Conservation (phyloP, 345 rosid species). For the Heritiera littoralis region DNA sequence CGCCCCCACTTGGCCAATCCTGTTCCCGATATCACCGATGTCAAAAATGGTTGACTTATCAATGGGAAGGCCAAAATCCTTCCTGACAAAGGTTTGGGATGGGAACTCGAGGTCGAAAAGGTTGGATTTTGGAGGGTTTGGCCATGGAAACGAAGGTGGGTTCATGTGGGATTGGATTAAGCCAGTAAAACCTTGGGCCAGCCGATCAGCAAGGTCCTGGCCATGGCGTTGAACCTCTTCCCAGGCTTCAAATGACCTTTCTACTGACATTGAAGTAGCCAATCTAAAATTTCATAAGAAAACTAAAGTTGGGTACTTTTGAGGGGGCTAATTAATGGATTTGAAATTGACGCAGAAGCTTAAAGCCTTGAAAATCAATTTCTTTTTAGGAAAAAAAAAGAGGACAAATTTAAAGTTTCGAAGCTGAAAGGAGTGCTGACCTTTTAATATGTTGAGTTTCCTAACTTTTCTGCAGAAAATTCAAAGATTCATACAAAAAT, state of each 20-base stretch:
- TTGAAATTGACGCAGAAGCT: background rate
- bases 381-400: background rate
- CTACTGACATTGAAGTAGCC: constrained; percentile 63
- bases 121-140: constrained; percentile 55
- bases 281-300: constrained; percentile 12
- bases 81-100: constrained; percentile 40
- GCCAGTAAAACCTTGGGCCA: constrained; percentile 88
- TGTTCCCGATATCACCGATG: constrained; percentile 67
- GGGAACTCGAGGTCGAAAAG: constrained; percentile 76
- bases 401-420: background rate
- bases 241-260: constrained; percentile 93
- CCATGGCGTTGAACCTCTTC: constrained; percentile 97
- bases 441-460: background rate
- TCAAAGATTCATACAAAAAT: background rate
- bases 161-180: constrained; percentile 68
- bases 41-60: constrained; percentile 62
- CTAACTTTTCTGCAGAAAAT: background rate
- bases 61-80: constrained; percentile 45
- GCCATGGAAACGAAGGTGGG: constrained; percentile 77
- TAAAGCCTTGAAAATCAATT: background rate
- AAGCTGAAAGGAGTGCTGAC: background rate
- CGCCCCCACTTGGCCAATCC: constrained; percentile 88
- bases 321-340: background rate
- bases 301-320: constrained; percentile 1
- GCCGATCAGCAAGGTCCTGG: constrained; percentile 82